Conservation (phyloP, 805 yeast genomes). For the Starmerella stigmatis region DNA sequence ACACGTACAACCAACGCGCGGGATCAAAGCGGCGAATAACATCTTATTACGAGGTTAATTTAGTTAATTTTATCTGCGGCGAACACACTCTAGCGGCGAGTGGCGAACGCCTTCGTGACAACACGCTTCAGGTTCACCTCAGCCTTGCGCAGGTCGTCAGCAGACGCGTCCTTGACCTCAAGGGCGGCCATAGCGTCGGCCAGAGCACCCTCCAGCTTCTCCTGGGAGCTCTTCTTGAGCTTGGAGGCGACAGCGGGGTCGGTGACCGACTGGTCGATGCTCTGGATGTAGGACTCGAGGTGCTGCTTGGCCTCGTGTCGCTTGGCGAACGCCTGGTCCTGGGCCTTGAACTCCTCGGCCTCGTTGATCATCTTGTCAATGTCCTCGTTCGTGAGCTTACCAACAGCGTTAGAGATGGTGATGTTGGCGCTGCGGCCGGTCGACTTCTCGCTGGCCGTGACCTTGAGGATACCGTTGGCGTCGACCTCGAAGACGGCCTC, state of each 20-base stretch:
- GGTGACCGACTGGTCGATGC: conserved; percentile 90
- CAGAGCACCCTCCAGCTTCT: conserved; percentile 94
- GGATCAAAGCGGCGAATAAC: too few species aligned
- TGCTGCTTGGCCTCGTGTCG: conserved; percentile 98
- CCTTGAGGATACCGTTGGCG: conserved; percentile 99
- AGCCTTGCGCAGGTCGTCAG: conserved; percentile 98
- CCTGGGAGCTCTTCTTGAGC: conserved; percentile 94
- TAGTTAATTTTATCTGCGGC: conserved; percentile 11
- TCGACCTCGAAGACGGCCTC: conserved; percentile 99
- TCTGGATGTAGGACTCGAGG: conserved; percentile 95
- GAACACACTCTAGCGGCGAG: conserved; percentile 64
- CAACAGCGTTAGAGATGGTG: conserved; percentile 97
- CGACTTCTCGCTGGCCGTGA: conserved; percentile 95
- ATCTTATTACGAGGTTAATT: background rate
- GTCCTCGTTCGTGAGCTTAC: conserved; percentile 92
- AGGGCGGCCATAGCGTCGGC: conserved; percentile 97
- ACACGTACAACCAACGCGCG: too few species aligned
- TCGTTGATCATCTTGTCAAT: conserved; percentile 97
- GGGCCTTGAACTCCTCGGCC: conserved; percentile 97
- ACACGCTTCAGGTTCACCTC: conserved; percentile 98
- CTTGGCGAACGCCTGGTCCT: conserved; percentile 99
- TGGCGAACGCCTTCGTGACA: conserved; percentile 97
- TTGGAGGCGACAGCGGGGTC: conserved; percentile 97
- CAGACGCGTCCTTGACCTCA: conserved; percentile 89
- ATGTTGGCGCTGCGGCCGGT: conserved; percentile 98